Conservation (phyloP, 108 stramenopile genomes). For the Hondaea fermentalgiana region DNA sequence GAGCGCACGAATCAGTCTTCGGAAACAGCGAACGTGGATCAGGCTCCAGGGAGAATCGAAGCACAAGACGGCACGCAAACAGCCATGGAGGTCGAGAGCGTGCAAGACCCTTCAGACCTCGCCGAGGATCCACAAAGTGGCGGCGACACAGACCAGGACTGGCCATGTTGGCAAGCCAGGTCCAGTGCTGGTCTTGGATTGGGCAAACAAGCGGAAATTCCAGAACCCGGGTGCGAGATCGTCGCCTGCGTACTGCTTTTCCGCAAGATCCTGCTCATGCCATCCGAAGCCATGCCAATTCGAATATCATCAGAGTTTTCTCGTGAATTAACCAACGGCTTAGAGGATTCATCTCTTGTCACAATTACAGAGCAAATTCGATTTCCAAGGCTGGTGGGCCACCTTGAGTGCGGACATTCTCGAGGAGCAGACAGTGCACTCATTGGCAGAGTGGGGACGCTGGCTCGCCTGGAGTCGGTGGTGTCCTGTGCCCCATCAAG, state of each 20-base stretch:
- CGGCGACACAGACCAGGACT: background rate
- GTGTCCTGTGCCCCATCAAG: background rate
- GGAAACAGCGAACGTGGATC: too few species aligned
- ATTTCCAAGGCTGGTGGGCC: background rate
- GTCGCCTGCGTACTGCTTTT: background rate
- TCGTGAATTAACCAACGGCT: background rate
- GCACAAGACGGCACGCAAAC: too few species aligned
- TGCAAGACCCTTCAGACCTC: too few species aligned
- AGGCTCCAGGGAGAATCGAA: too few species aligned
- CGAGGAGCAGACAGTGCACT: background rate
- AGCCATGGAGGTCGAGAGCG: too few species aligned
- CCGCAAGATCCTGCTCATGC: background rate
- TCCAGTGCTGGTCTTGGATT: too few species aligned
- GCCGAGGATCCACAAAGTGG: background rate
- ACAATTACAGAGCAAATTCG: background rate
- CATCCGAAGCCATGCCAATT: background rate
- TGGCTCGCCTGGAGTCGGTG: background rate
- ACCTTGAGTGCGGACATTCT: background rate
- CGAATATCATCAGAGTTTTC: background rate
- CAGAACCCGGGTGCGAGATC: background rate
- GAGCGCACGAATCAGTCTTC: too few species aligned
- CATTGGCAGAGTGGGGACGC: background rate
- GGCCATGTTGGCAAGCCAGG: too few species aligned
- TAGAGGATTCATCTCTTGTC: background rate
- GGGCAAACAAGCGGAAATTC: background rate